Base-by-base conservation (phyloP, 2,329 filamentous ascomycete genomes). In the Aciculosporium take region DNA sequence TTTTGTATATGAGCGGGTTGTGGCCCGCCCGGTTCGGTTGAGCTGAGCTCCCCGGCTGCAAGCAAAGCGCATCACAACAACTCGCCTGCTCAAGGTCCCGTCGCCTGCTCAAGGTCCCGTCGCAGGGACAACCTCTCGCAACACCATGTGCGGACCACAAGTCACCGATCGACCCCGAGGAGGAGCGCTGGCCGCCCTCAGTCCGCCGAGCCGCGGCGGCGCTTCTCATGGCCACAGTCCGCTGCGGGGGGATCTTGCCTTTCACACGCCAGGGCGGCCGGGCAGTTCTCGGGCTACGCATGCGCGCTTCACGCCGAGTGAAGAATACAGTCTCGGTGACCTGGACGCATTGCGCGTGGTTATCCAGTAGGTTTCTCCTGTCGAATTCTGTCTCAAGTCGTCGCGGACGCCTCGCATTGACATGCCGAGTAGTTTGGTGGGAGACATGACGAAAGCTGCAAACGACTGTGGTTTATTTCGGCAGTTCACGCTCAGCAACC, bases 111-210 rank as follows among this genome's bases (percentile, higher is more conserved):
- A n/a, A n/a, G n/a, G n/a, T n/a, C n/a, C n/a, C n/a, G n/a, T n/a
- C n/a, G n/a, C n/a, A n/a, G n/a, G n/a, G n/a, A n/a, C n/a, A n/a
- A n/a, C n/a, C n/a, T n/a, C n/a, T n/a, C n/a, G n/a, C n/a, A n/a
- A n/a, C n/a, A 20, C 29, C 15, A 71, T 71, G 67, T 71, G 67
- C 46, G 66, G 67, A 33, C 60, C 60, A 5, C 59, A 68, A 38
- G 58, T 49, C 42, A 58, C 60, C 9, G 57, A 62, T 43, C 53
- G 59, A 36, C 63, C 65, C 8, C 58, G 60, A 30, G 66, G 67
- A 43, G 67, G 67, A 27, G 67, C 67, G 13, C 58, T 71, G 38
- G 67, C 58, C 7, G 64, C 67, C 6, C 60, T 71, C 35, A 60
- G 51, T 15, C 56, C 58, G 30, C 54, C 54, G 8, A 48, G 44